A percentile compares a stretch with the other conserved stretches of the same genome.
These are phyloP conservation scores for Irpex sp. DNA, from an alignment of 1,284 basidiomycete genomes.

Conservation along the genomic window DNA sequence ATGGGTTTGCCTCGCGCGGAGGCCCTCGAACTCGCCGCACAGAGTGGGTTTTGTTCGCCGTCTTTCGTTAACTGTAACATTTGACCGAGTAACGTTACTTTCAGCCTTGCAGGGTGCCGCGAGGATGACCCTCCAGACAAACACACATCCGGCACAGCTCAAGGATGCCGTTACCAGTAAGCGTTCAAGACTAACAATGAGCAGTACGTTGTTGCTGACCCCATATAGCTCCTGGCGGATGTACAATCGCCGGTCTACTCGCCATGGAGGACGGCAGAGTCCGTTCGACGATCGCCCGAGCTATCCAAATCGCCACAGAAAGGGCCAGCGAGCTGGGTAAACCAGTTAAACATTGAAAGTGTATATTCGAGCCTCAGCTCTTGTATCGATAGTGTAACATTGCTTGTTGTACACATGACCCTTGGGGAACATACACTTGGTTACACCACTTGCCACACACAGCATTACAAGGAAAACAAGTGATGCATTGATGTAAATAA, in stretches of 20 bases:
- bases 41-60: slow-evolving; percentile 57
- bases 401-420: too few species aligned
- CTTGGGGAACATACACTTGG: too few species aligned
- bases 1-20: slow-evolving; percentile 96
- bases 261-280: slow-evolving; percentile 94
- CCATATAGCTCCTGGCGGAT: slow-evolving; percentile 86
- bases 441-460: too few species aligned
- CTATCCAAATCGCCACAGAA: slow-evolving; percentile 91
- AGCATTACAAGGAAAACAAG: too few species aligned
- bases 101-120: slow-evolving; percentile 95
- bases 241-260: slow-evolving; percentile 95
- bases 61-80: background rate
- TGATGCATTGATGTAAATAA: background rate
- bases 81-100: background rate
- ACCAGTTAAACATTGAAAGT: slow-evolving; percentile 21
- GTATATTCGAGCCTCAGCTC: background rate
- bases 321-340: slow-evolving; percentile 75
- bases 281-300: slow-evolving; percentile 91
- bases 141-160: slow-evolving; percentile 90
- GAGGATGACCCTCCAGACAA: slow-evolving; percentile 88
- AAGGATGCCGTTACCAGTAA: slow-evolving; percentile 97
- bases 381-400: background rate
- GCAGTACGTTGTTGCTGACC: background rate
- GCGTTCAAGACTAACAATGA: slow-evolving; percentile 23
- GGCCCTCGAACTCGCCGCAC: slow-evolving; percentile 91